Percentiles rank a stretch among this genome's conserved stretches.
phyloP scores from a whole-genome alignment of 1,284 basidiomycete genomes.

The Peniophora sp. region DNA sequence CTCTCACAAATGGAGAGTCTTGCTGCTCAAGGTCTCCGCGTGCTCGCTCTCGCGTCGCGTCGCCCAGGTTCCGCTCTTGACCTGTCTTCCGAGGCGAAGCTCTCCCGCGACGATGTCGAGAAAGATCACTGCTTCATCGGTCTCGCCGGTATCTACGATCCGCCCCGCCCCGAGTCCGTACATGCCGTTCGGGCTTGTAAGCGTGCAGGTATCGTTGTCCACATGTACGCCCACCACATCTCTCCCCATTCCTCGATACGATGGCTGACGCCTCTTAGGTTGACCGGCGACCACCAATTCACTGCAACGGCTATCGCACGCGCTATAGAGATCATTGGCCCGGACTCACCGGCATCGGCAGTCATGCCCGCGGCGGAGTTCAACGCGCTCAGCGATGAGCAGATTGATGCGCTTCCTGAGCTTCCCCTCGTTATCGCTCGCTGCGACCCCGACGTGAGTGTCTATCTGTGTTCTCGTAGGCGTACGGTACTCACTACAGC shows the following conservation, averaged over 20 bases:
- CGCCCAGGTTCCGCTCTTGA: slow-evolving; percentile 4
- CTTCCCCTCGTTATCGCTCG: slow-evolving; percentile 53
- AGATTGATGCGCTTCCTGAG: slow-evolving; percentile 50
- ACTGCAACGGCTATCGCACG: slow-evolving; percentile 39
- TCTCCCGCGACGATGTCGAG: slow-evolving; percentile 45
- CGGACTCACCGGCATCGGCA: slow-evolving; percentile 13
- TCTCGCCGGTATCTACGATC: slow-evolving; percentile 62
- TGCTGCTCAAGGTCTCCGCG: slow-evolving; percentile 49
- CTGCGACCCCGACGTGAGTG: slow-evolving; percentile 29
- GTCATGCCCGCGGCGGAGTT: slow-evolving; percentile 54
- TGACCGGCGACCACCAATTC: slow-evolving; percentile 30
- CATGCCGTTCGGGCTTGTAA: slow-evolving; percentile 57
- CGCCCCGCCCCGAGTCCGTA: slow-evolving; percentile 60
- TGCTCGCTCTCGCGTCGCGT: slow-evolving; percentile 26
- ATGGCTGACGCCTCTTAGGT: slow-evolving; percentile 15
- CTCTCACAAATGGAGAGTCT: not conserved
- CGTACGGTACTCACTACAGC: not conserved
- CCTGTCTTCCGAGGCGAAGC: not conserved
- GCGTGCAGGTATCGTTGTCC: slow-evolving; percentile 57
- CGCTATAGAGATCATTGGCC: slow-evolving; percentile 42
- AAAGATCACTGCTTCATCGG: slow-evolving; percentile 51
- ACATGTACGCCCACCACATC: slow-evolving; percentile 28
- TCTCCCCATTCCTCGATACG: not conserved
- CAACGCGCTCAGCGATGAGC: slow-evolving; percentile 50
- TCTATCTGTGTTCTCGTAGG: not conserved